Evolutionary conservation across 345 rosid genomes (phyloP).

Genomic region (Eucalyptus sideroxylon): DNA sequence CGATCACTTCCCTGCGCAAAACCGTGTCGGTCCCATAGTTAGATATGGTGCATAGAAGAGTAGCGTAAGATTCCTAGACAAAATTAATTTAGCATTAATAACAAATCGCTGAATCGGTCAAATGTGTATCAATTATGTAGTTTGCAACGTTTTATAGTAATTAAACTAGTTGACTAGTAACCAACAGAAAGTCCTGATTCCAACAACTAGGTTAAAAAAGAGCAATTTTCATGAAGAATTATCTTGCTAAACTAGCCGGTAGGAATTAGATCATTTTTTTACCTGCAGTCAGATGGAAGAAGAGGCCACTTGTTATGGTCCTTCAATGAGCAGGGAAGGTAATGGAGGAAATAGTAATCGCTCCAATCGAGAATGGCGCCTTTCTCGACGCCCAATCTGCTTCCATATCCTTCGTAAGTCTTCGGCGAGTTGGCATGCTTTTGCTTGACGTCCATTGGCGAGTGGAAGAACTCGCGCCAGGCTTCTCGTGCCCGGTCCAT

Average conservation of each 20-base stretch:
- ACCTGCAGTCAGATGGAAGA: slow-evolving; percentile 54
- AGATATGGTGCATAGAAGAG: not conserved
- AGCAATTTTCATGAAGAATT: not conserved
- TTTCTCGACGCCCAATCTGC: slow-evolving; percentile 72
- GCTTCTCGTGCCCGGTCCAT: slow-evolving; percentile 51
- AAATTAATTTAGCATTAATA: not conserved
- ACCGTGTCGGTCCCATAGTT: not conserved
- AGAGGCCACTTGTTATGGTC: slow-evolving; percentile 80
- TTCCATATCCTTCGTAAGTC: slow-evolving; percentile 92
- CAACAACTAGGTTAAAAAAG: not conserved
- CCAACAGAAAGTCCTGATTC: not conserved
- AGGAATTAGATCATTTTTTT: not conserved
- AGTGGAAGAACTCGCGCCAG: slow-evolving; percentile 78
- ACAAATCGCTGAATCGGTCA: not conserved
- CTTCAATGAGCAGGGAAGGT: slow-evolving; percentile 40
- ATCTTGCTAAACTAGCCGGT: not conserved
- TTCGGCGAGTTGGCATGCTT: slow-evolving; percentile 56
- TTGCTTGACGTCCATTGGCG: slow-evolving; percentile 59
- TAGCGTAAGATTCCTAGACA: not conserved
- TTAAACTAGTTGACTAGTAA: not conserved
- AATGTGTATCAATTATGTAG: not conserved
- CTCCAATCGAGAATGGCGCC: slow-evolving; percentile 96
- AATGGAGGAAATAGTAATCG: slow-evolving; percentile 80
- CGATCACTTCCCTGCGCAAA: slow-evolving; percentile 52
- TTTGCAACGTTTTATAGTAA: not conserved